Conservation (phyloP, 1,284 basidiomycete genomes). For the Leccinum subrobustum region DNA sequence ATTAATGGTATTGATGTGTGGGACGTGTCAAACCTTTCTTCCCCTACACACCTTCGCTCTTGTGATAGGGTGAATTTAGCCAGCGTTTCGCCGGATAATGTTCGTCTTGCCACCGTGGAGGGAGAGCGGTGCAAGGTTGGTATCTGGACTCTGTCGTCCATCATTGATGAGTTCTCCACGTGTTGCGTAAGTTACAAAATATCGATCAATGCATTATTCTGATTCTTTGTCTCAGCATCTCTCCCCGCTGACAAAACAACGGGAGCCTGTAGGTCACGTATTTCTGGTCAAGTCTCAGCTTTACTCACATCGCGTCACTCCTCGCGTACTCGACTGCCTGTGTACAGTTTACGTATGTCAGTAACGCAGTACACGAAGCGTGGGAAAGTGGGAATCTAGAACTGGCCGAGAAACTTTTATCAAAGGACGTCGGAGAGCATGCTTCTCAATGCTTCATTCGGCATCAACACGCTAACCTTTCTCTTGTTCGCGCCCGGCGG, state of each 20-base stretch:
- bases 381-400: not conserved
- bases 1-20: constrained; percentile 10
- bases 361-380: not conserved
- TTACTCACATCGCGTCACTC: not conserved
- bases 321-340: not conserved
- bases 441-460: not conserved
- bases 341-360: constrained; percentile 9
- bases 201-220: not conserved
- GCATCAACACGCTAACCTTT: constrained; percentile 7
- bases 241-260: not conserved
- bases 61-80: not conserved
- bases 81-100: constrained; percentile 2
- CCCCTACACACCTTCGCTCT: not conserved
- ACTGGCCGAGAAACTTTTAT: not conserved
- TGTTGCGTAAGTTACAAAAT: constrained; percentile 5
- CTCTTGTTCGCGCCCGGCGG: constrained; percentile 1
- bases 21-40: constrained; percentile 1
- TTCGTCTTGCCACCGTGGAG: constrained; percentile 1
- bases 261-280: constrained; percentile 7
- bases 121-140: not conserved
- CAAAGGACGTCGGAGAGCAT: not conserved
- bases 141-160: not conserved
- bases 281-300: not conserved
- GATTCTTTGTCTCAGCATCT: constrained; percentile 3
- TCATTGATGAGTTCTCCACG: not conserved